These are phyloP conservation scores for Gymnopus androsaceus DNA, from an alignment of 1,284 basidiomycete genomes.

Conservation along the genomic window DNA sequence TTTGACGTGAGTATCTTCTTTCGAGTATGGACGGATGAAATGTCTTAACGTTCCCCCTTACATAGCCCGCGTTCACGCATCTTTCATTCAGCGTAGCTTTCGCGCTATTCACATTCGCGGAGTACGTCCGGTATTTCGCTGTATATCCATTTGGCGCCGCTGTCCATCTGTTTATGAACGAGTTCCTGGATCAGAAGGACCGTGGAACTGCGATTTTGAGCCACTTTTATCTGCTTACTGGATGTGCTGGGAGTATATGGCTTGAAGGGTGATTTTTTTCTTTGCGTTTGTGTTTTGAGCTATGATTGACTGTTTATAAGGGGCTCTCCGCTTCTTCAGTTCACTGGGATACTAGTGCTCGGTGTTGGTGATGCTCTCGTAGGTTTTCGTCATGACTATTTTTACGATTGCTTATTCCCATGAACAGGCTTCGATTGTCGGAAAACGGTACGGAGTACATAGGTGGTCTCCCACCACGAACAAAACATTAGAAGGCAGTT, in stretches of 20 bases:
- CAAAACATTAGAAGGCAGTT: slow-evolving; percentile 92
- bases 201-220: slow-evolving; percentile 94
- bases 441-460: slow-evolving; percentile 77
- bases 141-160: slow-evolving; percentile 94
- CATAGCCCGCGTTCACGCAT: slow-evolving; percentile 94
- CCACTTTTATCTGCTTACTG: slow-evolving; percentile 96
- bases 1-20: slow-evolving; percentile 73
- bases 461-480: slow-evolving; percentile 82
- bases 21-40: not conserved
- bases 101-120: slow-evolving; percentile 91
- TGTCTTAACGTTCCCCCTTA: slow-evolving; percentile 19
- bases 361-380: slow-evolving; percentile 95
- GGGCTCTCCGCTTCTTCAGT: slow-evolving; percentile 71
- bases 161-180: slow-evolving; percentile 95
- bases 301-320: slow-evolving; percentile 38
- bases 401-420: not conserved
- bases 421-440: slow-evolving; percentile 84
- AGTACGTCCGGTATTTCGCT: slow-evolving; percentile 97
- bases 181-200: slow-evolving; percentile 96
- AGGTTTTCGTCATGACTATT: slow-evolving; percentile 31
- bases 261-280: slow-evolving; percentile 73
- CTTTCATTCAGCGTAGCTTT: slow-evolving; percentile 93
- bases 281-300: slow-evolving; percentile 13
- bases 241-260: slow-evolving; percentile 94
- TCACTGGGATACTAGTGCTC: slow-evolving; percentile 88